These are phyloP conservation scores for Cyberlindnera nakhonratchasimensis DNA, from an alignment of 805 yeast species.

Conservation along the genomic window DNA sequence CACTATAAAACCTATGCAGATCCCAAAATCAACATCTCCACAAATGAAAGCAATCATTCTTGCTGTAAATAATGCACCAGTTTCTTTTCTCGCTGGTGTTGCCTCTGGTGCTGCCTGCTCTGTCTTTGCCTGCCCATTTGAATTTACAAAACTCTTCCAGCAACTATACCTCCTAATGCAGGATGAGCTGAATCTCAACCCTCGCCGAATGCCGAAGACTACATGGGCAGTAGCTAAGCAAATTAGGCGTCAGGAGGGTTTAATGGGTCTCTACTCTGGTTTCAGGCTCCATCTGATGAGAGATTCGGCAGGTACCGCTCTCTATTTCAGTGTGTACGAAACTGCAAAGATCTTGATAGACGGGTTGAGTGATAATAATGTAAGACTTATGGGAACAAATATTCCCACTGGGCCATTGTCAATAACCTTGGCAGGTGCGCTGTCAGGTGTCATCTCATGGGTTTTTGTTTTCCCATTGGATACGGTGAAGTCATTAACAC, in stretches of 20 bases:
- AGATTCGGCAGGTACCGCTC: constrained; percentile 67
- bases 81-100: constrained; percentile 54
- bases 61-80: constrained; percentile 41
- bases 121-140: constrained; percentile 77
- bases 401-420: constrained; percentile 37
- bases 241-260: constrained; percentile 57
- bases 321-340: constrained; percentile 75
- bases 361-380: constrained; percentile 20
- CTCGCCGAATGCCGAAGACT: constrained; percentile 31
- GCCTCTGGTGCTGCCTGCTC: constrained; percentile 65
- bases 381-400: constrained; percentile 33
- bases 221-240: constrained; percentile 47
- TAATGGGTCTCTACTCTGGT: constrained; percentile 68
- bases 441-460: constrained; percentile 77
- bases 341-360: constrained; percentile 54
- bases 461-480: constrained; percentile 73
- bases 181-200: constrained; percentile 30
- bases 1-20: constrained; percentile 18
- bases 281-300: constrained; percentile 62
- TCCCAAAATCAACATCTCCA: constrained; percentile 11
- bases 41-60: constrained; percentile 9
- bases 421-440: constrained; percentile 70
- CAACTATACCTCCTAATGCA: constrained; percentile 53
- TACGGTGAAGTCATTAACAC: constrained; percentile 72
- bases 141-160: constrained; percentile 75